Percentiles rank a stretch among this genome's conserved stretches.
phyloP scores from a whole-genome alignment of 2,329 filamentous ascomycete species.

The Colletotrichum sp. region DNA sequence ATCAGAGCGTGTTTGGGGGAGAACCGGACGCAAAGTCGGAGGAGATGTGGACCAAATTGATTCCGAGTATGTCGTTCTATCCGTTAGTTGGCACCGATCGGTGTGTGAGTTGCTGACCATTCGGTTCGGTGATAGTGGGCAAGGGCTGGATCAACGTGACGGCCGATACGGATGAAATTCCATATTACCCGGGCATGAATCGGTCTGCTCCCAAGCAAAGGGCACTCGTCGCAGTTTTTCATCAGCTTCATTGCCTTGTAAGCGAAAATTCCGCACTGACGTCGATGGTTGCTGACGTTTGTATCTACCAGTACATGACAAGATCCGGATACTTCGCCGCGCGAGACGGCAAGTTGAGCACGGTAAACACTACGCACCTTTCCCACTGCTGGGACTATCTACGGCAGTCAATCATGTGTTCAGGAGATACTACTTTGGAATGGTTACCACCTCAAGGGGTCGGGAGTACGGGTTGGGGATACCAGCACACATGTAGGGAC shows the following conservation, averaged over 20 bases:
- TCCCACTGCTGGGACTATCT: slow-evolving; percentile 53
- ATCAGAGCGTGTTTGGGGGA: background rate
- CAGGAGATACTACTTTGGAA: slow-evolving; percentile 48
- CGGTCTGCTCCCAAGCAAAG: background rate
- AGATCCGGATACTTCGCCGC: background rate
- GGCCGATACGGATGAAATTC: background rate
- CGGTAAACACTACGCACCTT: slow-evolving; percentile 35
- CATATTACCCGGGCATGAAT: background rate
- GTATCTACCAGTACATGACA: background rate
- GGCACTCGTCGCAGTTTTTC: background rate
- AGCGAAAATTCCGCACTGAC: background rate
- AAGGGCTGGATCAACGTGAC: background rate
- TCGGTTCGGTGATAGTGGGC: background rate
- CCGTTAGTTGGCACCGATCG: background rate
- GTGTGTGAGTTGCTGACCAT: background rate
- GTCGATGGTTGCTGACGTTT: background rate
- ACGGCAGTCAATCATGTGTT: slow-evolving; percentile 49
- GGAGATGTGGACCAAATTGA: background rate
- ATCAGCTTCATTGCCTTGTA: background rate
- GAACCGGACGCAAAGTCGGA: background rate
- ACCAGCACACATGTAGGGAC: slow-evolving; percentile 27
- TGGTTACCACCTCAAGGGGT: slow-evolving; percentile 23
- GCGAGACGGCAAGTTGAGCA: background rate
- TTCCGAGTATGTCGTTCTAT: background rate
- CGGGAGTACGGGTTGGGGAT: slow-evolving; percentile 18